These are phyloP conservation scores for Cyphellophora europaea DNA, from an alignment of 2,329 filamentous ascomycete genomes.

Conservation along the genomic window DNA sequence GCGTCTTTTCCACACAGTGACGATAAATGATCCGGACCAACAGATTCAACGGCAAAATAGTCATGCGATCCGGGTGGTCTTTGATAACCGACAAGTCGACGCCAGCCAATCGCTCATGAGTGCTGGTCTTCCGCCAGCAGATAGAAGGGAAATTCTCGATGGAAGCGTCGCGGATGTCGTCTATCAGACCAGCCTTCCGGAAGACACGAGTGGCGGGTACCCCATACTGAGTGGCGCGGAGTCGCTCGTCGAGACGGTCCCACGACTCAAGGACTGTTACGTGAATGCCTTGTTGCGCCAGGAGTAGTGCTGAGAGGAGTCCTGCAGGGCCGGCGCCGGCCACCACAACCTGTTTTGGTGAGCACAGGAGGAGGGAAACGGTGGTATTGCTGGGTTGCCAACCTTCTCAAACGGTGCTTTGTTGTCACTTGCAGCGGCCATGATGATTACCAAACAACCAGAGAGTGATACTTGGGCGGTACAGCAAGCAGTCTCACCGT, in stretches of 20 bases:
- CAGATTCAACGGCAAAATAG: slow-evolving; percentile 9
- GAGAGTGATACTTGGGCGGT: too few relatives aligned
- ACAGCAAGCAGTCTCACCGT: too few relatives aligned
- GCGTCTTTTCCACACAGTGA: slow-evolving; percentile 6
- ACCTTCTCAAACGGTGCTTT: too few relatives aligned
- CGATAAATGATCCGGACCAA: slow-evolving; percentile 9
- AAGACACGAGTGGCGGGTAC: slow-evolving; percentile 50
- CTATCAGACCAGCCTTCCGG: slow-evolving; percentile 46
- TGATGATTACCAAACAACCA: too few relatives aligned
- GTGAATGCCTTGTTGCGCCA: slow-evolving; percentile 8
- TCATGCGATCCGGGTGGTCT: slow-evolving; percentile 10
- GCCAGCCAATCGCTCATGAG: slow-evolving; percentile 5
- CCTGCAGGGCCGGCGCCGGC: slow-evolving; percentile 26
- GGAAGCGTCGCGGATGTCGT: slow-evolving; percentile 30
- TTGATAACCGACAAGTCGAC: slow-evolving; percentile 8
- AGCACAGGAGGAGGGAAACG: not conserved
- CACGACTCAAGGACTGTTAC: slow-evolving; percentile 7
- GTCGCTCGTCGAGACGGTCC: slow-evolving; percentile 7
- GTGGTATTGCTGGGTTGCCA: not conserved
- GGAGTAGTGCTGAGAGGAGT: slow-evolving; percentile 21
- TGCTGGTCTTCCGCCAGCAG: slow-evolving; percentile 7
- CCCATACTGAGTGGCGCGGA: slow-evolving; percentile 52
- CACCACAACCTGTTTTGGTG: slow-evolving; percentile 10
- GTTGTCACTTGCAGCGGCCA: too few relatives aligned
- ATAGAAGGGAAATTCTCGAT: slow-evolving; percentile 11